Conservation (phyloP, 768 basidiomycete species). For the Phallus indusiatus region DNA sequence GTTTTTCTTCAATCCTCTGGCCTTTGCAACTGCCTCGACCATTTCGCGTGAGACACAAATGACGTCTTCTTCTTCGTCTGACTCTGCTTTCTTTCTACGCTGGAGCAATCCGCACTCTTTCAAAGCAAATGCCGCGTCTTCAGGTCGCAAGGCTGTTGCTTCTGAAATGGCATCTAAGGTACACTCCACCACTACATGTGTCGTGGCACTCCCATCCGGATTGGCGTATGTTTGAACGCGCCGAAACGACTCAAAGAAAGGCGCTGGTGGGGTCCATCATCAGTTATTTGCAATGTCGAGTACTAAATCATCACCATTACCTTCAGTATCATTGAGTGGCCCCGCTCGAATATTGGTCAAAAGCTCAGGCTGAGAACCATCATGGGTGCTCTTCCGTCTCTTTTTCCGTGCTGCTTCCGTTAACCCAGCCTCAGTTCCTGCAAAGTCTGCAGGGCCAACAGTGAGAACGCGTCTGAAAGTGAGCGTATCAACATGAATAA, state of each 20-base stretch:
- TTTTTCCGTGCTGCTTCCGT: slow-evolving; percentile 22
- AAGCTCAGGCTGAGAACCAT: slow-evolving; percentile 36
- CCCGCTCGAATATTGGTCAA: slow-evolving; percentile 27
- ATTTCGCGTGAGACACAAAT: slow-evolving; percentile 54
- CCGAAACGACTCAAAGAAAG: slow-evolving; percentile 41
- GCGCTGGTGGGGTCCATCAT: slow-evolving; percentile 10
- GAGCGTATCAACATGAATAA: background rate
- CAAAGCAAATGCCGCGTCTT: slow-evolving; percentile 84
- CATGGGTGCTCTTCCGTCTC: slow-evolving; percentile 65
- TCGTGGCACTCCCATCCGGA: slow-evolving; percentile 59
- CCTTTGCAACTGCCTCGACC: slow-evolving; percentile 56
- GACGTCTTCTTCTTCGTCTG: slow-evolving; percentile 20
- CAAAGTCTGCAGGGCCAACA: slow-evolving; percentile 45
- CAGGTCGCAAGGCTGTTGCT: slow-evolving; percentile 70
- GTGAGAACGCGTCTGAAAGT: slow-evolving; percentile 43
- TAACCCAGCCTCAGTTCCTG: slow-evolving; percentile 22
- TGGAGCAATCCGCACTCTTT: slow-evolving; percentile 76
- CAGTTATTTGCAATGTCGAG: background rate
- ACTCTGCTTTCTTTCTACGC: slow-evolving; percentile 24
- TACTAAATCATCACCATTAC: background rate
- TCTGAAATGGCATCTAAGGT: slow-evolving; percentile 70
- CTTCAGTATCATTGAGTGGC: slow-evolving; percentile 25
- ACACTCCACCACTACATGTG: slow-evolving; percentile 58
- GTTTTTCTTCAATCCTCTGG: slow-evolving; percentile 54
- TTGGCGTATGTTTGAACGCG: slow-evolving; percentile 48